phyloP scores from a whole-genome alignment of 2,329 filamentous ascomycete species.

The Blumeria graminis region DNA sequence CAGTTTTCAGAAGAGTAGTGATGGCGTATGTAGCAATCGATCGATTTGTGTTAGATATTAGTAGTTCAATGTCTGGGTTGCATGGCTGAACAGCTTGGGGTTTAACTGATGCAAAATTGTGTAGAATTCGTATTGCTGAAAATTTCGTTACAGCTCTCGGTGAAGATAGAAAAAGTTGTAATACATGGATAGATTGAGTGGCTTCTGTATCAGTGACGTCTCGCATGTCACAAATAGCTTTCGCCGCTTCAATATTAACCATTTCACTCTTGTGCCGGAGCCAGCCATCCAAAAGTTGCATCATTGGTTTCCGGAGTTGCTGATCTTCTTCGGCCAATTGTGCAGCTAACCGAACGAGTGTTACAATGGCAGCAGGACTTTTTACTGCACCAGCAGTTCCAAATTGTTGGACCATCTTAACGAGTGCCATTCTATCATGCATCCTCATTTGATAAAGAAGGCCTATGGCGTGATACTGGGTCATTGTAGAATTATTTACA shows the following conservation, averaged over 20 bases:
- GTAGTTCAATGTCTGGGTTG: slow-evolving; percentile 90
- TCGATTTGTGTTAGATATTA: slow-evolving; percentile 91
- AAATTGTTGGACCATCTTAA: slow-evolving; percentile 99
- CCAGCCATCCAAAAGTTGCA: slow-evolving; percentile 89
- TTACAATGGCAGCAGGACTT: slow-evolving; percentile 75
- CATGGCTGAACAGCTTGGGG: slow-evolving; percentile 75
- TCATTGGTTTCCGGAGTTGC: slow-evolving; percentile 81
- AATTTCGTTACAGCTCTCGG: slow-evolving; percentile 94
- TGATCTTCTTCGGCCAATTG: slow-evolving; percentile 86
- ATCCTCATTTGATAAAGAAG: slow-evolving; percentile 93
- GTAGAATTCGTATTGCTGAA: slow-evolving; percentile 82
- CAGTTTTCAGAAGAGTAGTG: slow-evolving; percentile 91
- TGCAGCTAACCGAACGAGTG: slow-evolving; percentile 78
- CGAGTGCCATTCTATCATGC: slow-evolving; percentile 91
- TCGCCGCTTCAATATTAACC: slow-evolving; percentile 98
- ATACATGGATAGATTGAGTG: slow-evolving; percentile 73
- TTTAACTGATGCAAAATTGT: slow-evolving; percentile 92
- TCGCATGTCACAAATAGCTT: slow-evolving; percentile 86
- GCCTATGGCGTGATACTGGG: slow-evolving; percentile 95
- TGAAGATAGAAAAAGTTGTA: slow-evolving; percentile 91
- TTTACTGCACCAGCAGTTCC: slow-evolving; percentile 77
- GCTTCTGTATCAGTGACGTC: slow-evolving; percentile 85
- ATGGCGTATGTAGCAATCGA: slow-evolving; percentile 97
- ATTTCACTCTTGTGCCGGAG: slow-evolving; percentile 96
- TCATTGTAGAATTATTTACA: slow-evolving; percentile 91